Evolutionary conservation across 2,329 filamentous ascomycete species (phyloP).

Genomic region (Scedosporium apiospermum): DNA sequence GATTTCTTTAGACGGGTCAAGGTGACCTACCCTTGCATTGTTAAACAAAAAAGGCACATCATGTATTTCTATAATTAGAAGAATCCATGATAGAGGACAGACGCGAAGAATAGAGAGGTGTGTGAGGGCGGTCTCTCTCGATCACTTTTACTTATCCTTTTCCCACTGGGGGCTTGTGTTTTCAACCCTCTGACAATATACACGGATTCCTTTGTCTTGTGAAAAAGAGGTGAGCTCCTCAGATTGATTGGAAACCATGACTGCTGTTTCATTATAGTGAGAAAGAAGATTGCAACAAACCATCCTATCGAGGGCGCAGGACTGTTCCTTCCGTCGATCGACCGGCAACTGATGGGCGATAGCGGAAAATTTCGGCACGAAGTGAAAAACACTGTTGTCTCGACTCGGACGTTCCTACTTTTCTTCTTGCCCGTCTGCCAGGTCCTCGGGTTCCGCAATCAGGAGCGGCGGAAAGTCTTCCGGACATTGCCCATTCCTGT

Average conservation of each 20-base stretch:
- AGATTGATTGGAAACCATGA: background rate
- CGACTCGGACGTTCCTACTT: background rate
- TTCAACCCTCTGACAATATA: background rate
- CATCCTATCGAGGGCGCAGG: background rate
- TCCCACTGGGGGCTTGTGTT: slow-evolving; percentile 1
- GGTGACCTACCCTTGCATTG: slow-evolving; percentile 4
- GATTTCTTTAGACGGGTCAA: slow-evolving; percentile 7
- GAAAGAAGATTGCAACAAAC: background rate
- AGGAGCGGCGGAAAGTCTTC: slow-evolving; percentile 28
- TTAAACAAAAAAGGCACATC: slow-evolving; percentile 1
- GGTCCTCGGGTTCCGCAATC: slow-evolving; percentile 15
- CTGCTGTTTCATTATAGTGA: background rate
- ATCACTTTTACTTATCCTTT: slow-evolving; percentile 7
- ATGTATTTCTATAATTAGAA: slow-evolving; percentile 9
- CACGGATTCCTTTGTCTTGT: slow-evolving; percentile 1
- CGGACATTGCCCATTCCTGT: slow-evolving; percentile 49
- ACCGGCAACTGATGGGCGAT: too few species aligned
- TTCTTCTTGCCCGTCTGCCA: background rate
- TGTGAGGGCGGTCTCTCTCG: slow-evolving; percentile 3
- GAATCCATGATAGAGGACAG: slow-evolving; percentile 9
- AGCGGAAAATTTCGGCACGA: too few species aligned
- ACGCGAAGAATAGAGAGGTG: slow-evolving; percentile 6
- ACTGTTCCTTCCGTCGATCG: too few species aligned
- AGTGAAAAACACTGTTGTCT: background rate
- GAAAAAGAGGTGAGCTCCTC: slow-evolving; percentile 3